Evolutionary conservation across 805 yeast species (phyloP).

Genomic region (Jamesozyma lodderae): DNA sequence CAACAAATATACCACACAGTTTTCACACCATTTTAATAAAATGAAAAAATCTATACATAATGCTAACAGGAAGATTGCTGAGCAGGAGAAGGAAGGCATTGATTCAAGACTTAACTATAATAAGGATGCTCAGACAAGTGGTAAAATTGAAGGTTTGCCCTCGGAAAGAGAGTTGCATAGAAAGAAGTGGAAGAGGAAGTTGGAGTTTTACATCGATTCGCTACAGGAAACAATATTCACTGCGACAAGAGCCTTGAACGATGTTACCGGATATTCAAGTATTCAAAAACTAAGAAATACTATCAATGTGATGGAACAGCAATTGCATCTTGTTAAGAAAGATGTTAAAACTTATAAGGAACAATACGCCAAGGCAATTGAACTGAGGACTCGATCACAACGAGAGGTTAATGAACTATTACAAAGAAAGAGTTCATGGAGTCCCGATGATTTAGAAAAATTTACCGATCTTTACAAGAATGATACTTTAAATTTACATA

Average conservation of each 20-base stretch:
- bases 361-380: slow-evolving; percentile 51
- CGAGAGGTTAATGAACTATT: slow-evolving; percentile 78
- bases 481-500: slow-evolving; percentile 65
- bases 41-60: slow-evolving; percentile 31
- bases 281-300: slow-evolving; percentile 61
- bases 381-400: slow-evolving; percentile 60
- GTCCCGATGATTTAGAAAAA: slow-evolving; percentile 64
- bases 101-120: slow-evolving; percentile 29
- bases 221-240: slow-evolving; percentile 48
- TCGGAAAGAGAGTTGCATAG: slow-evolving; percentile 37
- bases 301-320: slow-evolving; percentile 48
- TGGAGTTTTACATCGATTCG: slow-evolving; percentile 44
- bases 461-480: slow-evolving; percentile 74
- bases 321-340: slow-evolving; percentile 40
- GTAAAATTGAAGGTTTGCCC: slow-evolving; percentile 34
- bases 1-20: slow-evolving; percentile 10
- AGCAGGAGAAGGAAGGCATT: slow-evolving; percentile 31
- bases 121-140: slow-evolving; percentile 28
- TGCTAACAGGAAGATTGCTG: slow-evolving; percentile 31
- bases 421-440: slow-evolving; percentile 80
- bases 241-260: slow-evolving; percentile 67
- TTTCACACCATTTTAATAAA: slow-evolving; percentile 16
- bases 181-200: slow-evolving; percentile 34
- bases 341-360: slow-evolving; percentile 42
- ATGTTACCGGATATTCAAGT: slow-evolving; percentile 81